Percentiles rank a stretch among this genome's conserved stretches.
Evolutionary conservation across 495 filamentous ascomycete genomes (phyloP).

Genomic region (Astrothelium subdiscretum): DNA sequence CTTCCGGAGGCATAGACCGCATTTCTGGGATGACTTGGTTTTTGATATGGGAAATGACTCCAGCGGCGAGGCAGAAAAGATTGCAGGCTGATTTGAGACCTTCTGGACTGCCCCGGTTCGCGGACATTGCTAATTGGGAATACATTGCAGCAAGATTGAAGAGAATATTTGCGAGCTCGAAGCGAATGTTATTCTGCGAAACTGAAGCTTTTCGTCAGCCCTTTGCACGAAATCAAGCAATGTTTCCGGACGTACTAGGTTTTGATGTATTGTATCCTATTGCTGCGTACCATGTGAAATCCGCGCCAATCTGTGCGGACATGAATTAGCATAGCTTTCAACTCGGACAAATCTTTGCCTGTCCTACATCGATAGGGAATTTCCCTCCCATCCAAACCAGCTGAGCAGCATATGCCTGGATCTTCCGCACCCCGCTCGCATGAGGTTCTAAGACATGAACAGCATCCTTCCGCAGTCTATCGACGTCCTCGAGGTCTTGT

Average conservation of each 20-base stretch:
- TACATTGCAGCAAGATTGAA: conserved; percentile 91
- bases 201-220: conserved; percentile 29
- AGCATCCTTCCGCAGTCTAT: conserved; percentile 68
- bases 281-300: conserved; percentile 92
- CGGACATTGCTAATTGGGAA: conserved; percentile 74
- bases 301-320: conserved; percentile 65
- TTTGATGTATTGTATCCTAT: conserved; percentile 78
- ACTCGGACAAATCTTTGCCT: neutral
- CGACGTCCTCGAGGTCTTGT: conserved; percentile 76
- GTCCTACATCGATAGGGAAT: conserved; percentile 84
- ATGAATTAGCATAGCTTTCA: conserved; percentile 10
- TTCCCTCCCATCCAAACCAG: conserved; percentile 90
- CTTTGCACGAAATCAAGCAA: neutral
- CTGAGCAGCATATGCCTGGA: conserved; percentile 83
- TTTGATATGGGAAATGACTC: conserved; percentile 71
- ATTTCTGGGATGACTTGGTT: conserved; percentile 71
- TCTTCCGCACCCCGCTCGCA: conserved; percentile 73
- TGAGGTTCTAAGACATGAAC: conserved; percentile 83
- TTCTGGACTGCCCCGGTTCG: conserved; percentile 68
- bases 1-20: conserved; percentile 75
- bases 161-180: conserved; percentile 86
- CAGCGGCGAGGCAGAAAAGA: conserved; percentile 82
- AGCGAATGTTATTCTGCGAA: conserved; percentile 85
- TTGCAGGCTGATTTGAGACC: conserved; percentile 83
- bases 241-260: conserved; percentile 38